Base-by-base conservation (phyloP, 2,329 filamentous ascomycete genomes). In the Lojkania enalia region DNA sequence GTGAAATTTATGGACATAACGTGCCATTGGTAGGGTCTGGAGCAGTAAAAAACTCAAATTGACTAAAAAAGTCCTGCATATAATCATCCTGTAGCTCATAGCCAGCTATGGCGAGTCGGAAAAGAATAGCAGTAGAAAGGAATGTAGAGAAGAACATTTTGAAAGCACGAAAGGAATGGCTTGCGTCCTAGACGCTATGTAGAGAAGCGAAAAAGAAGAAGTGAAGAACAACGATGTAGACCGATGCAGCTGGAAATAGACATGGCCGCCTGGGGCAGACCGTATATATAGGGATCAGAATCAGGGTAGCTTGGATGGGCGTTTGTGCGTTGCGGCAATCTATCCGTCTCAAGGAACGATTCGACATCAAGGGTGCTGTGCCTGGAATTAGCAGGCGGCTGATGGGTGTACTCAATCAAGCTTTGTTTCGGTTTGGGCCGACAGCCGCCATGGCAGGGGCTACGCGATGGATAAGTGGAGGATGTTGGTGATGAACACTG, bases 21-120 rank as follows among this genome's bases (percentile, higher is more conserved):
- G 30, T 42, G 64, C 73, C 74, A 36, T 73, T 58, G 2, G 75
- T 77, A 0, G 75, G 75, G 46, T 77, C 75, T 0, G 56, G 35
- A 14, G 52, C 69, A 16, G 67, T 70, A 56, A 71, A 76, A 51
- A 74, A 72, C 31, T 71, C 63, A 55, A 77, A 77, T 23, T 54
- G 57, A 48, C 70, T 61, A 51, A 75, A 77, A 62, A 77, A 77
- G 39, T 64, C 68, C 3, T 61, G 59, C 58, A 67, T 66, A 51
- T 72, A 72, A 35, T 71, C 67, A 50, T 72, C 69, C 46, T 69
- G 45, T 19, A 72, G 47, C 49, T 60, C 62, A 65, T 72, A 72
- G 66, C 64, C 66, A 61, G 67, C 67, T 66, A 69, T 66, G 62
- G 61, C 61, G 13, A 63, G 51, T 46, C 60, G 55, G 38, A 60